These are phyloP conservation scores for Teratosphaeria nubilosa DNA, from an alignment of 2,329 filamentous ascomycete genomes.

Conservation along the genomic window DNA sequence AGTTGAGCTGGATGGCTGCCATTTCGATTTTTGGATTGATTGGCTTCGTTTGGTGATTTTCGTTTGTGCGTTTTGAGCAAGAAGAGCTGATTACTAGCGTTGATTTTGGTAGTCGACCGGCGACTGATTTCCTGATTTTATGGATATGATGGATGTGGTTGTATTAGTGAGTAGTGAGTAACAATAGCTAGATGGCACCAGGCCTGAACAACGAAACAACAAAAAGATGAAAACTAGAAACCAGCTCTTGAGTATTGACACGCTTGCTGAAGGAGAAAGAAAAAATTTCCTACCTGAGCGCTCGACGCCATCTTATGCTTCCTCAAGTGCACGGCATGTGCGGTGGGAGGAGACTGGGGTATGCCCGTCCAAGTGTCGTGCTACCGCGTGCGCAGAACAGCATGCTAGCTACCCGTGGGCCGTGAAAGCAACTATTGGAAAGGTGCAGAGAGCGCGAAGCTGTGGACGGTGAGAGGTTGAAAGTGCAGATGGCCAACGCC, in stretches of 20 bases:
- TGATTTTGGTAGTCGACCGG: conserved; percentile 20
- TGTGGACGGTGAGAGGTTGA: conserved; percentile 2
- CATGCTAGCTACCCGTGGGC: conserved; percentile 1
- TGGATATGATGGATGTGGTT: conserved; percentile 10
- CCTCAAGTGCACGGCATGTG: conserved; percentile 3
- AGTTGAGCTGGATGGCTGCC: conserved; percentile 88
- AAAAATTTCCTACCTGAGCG: conserved; percentile 6
- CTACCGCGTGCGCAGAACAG: conserved; percentile 6
- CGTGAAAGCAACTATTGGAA: conserved; percentile 15
- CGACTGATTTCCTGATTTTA: conserved; percentile 20
- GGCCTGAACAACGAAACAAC: conserved; percentile 34
- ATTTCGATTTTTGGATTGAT: conserved; percentile 38
- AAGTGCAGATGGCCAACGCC: not conserved
- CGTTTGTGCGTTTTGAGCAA: conserved; percentile 33
- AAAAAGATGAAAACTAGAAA: conserved; percentile 37
- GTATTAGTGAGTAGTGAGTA: conserved; percentile 18
- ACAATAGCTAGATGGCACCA: conserved; percentile 30
- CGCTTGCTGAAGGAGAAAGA: conserved; percentile 38
- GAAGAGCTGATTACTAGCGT: conserved; percentile 37
- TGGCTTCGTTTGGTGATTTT: conserved; percentile 14
- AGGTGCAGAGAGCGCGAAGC: conserved; percentile 18
- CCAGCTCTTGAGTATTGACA: conserved; percentile 41
- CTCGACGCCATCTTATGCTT: not conserved
- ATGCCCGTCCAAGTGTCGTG: conserved; percentile 3
- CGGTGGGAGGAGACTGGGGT: not conserved